A percentile compares a stretch with the other conserved stretches of the same genome.
Conservation (phyloP, 768 basidiomycete species). For the Lentinula aciculospora region DNA sequence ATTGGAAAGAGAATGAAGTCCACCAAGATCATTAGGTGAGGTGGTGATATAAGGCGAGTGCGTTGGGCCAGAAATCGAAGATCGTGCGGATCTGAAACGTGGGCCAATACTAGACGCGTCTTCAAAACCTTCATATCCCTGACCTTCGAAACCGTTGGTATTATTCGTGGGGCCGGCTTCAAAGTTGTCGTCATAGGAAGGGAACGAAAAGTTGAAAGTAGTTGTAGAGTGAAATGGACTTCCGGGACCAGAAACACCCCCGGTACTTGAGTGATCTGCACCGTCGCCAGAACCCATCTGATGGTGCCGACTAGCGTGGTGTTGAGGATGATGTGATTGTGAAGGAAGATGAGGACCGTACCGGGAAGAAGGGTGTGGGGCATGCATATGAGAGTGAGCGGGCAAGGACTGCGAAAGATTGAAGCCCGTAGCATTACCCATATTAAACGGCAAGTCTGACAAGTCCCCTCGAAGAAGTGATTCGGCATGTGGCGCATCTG, state of each 20-base stretch:
- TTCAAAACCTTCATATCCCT: conserved; percentile 6
- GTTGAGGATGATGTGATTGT: not conserved
- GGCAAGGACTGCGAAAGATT: conserved; percentile 3
- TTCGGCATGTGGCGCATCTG: conserved; percentile 76
- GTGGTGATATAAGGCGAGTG: conserved; percentile 2
- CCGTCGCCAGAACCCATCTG: conserved; percentile 5
- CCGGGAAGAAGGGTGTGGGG: not conserved
- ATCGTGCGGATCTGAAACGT: conserved; percentile 12
- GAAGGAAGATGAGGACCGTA: not conserved
- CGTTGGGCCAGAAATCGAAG: conserved; percentile 13
- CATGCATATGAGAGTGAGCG: not conserved
- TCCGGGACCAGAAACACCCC: conserved; percentile 24
- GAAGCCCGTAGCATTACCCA: conserved; percentile 1
- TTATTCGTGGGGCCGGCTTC: conserved; percentile 32
- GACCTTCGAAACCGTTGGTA: not conserved
- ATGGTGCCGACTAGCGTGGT: not conserved
- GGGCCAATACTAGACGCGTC: not conserved
- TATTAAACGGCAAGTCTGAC: conserved; percentile 37
- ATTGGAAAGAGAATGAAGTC: not conserved
- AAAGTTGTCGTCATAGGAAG: conserved; percentile 57
- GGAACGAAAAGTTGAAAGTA: conserved; percentile 66
- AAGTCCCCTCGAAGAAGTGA: conserved; percentile 78
- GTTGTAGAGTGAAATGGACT: conserved; percentile 60
- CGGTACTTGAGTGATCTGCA: not conserved
- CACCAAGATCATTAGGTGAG: not conserved